These are phyloP conservation scores for Phaeosphaeria sp. DNA, from an alignment of 2,329 filamentous ascomycete species.

Conservation along the genomic window DNA sequence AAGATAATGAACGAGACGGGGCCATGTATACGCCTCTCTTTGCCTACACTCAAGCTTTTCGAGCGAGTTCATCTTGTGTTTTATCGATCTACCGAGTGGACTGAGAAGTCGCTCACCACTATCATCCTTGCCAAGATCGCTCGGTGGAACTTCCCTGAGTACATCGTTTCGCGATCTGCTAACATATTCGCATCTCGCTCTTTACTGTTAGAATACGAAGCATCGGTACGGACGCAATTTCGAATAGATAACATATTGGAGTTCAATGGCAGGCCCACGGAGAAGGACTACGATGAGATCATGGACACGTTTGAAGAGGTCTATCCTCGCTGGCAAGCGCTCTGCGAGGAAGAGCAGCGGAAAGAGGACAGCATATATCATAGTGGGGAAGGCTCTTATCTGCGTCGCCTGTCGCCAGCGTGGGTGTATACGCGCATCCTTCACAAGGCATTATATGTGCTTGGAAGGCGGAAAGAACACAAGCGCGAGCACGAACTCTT, in stretches of 20 bases:
- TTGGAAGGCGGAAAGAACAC: constrained; percentile 84
- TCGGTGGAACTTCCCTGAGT: constrained; percentile 83
- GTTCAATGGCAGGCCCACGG: constrained; percentile 73
- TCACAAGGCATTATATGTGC: constrained; percentile 81
- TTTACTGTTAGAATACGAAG: constrained; percentile 86
- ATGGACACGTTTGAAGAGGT: constrained; percentile 75
- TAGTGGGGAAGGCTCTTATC: constrained; percentile 84
- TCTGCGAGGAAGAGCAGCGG: constrained; percentile 75
- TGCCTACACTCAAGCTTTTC: constrained; percentile 78
- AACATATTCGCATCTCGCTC: constrained; percentile 84
- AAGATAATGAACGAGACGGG: constrained; percentile 82
- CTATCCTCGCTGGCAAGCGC: constrained; percentile 78
- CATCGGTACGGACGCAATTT: constrained; percentile 81
- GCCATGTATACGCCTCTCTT: constrained; percentile 81
- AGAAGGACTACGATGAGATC: constrained; percentile 70
- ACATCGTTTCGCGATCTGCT: constrained; percentile 86
- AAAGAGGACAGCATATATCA: constrained; percentile 82
- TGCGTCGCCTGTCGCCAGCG: constrained; percentile 86
- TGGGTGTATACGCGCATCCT: constrained; percentile 94
- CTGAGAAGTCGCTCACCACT: constrained; percentile 92
- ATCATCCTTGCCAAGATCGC: constrained; percentile 94
- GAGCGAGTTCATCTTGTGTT: constrained; percentile 95
- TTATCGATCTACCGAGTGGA: constrained; percentile 96
- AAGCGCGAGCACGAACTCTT: constrained; percentile 77
- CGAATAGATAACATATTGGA: constrained; percentile 83